Evolutionary conservation across 495 filamentous ascomycete species (phyloP).

Genomic region (Sordaria brevicollis): DNA sequence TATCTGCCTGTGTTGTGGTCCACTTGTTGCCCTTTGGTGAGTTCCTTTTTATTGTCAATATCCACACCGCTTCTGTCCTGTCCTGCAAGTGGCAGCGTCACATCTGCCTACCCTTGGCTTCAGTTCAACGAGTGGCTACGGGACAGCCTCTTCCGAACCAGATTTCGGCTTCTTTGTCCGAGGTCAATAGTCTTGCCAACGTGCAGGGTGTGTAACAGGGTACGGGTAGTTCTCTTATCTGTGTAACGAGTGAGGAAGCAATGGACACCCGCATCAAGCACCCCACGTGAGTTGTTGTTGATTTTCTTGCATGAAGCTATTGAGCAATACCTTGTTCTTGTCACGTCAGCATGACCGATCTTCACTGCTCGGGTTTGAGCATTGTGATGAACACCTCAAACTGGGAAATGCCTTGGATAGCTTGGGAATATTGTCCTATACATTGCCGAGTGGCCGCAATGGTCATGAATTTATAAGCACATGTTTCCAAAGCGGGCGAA

Average conservation of each 20-base stretch:
- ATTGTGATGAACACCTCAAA: background rate
- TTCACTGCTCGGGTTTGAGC: background rate
- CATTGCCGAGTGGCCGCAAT: background rate
- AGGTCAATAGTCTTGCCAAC: background rate
- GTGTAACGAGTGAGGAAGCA: background rate
- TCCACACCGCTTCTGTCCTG: background rate
- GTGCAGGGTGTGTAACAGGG: background rate
- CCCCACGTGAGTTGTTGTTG: background rate
- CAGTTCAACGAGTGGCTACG: background rate
- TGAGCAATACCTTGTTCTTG: background rate
- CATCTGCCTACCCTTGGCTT: background rate
- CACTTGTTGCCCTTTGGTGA: background rate
- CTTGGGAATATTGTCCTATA: background rate
- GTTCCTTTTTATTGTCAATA: background rate
- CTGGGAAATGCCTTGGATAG: background rate
- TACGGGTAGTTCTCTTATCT: background rate
- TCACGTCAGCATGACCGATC: background rate
- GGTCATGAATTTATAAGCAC: background rate
- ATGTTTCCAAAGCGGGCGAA: background rate
- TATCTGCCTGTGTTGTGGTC: background rate
- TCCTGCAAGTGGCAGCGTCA: background rate
- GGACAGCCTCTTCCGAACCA: background rate
- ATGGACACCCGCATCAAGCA: background rate
- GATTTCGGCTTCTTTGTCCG: background rate
- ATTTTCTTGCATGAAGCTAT: background rate